Base-by-base conservation (phyloP, 176 grass and related monocot species). In the Carex pumila region DNA sequence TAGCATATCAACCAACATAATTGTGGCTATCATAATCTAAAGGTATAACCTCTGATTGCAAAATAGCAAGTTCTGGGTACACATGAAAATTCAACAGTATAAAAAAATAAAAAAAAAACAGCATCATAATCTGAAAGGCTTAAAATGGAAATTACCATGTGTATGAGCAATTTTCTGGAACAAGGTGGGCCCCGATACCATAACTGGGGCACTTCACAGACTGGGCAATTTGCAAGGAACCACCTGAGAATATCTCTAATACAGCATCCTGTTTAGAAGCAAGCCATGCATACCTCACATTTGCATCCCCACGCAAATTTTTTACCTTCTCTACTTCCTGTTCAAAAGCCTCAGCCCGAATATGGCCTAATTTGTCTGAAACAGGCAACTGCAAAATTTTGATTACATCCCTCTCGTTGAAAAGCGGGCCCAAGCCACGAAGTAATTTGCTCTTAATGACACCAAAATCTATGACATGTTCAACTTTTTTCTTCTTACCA, bases 271-370 rank as follows among this genome's bases (percentile, higher is more conserved):
- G 91, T 13, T 86, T 89, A 85, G 87, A 91, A 82, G 92, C 56
- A 76, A 98, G 83, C 92, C 92, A 98, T 4, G 95, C 95, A 64
- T 95, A 98, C 14, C 85, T 83, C 21, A 93, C 91, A 89, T 98
- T 93, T 87, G 92, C 91, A n/a, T 94, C 91, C 4, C 92, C 92
- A 54, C 95, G 92, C 1, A 53, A 54, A 19, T 60, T 90, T 80
- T 87, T 95, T 15, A 64, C 83, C 13, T 18, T 85, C 82, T 95
- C 86, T 12, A 95, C 71, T 80, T 93, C 88, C 80, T 91, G 65
- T 84, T 87, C 78, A 71, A 98, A 98, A 81, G 91, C 52, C 79
- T 79, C 86, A 74, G 81, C 89, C n/a, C 87, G 89, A 79, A 89
- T 39, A 84, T 49, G 76, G 15, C 87, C 87, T 56, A 45, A 70